These are phyloP conservation scores for Yamadazyma songkhlaensis DNA, from an alignment of 1,139 yeast genomes.

Conservation along the genomic window DNA sequence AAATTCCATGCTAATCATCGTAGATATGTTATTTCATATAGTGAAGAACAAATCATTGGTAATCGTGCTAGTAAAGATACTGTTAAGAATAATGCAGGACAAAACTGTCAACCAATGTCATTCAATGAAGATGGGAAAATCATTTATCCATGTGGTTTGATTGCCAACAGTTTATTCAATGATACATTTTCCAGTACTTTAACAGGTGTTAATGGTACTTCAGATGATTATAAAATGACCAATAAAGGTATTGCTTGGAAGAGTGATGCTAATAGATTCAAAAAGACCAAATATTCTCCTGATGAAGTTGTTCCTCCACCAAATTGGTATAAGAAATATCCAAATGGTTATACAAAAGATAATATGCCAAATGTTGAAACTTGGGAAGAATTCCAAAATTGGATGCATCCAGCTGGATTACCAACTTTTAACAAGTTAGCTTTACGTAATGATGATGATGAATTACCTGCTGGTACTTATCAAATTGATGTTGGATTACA, in stretches of 20 bases:
- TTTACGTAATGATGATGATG: conserved; percentile 69
- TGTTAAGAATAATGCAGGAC: conserved; percentile 71
- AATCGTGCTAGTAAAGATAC: conserved; percentile 51
- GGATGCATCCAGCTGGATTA: conserved; percentile 96
- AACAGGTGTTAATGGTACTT: conserved; percentile 34
- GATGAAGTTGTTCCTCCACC: conserved; percentile 76
- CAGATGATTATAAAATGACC: conserved; percentile 47
- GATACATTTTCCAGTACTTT: conserved; percentile 56
- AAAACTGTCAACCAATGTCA: conserved; percentile 84
- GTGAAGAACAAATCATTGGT: conserved; percentile 89
- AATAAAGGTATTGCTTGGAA: conserved; percentile 66
- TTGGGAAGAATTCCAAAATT: conserved; percentile 80
- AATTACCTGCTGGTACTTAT: conserved; percentile 65
- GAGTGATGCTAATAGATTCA: conserved; percentile 55
- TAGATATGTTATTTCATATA: conserved; percentile 84
- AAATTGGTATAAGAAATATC: conserved; percentile 64
- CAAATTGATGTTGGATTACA: conserved; percentile 73
- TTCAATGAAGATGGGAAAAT: conserved; percentile 50
- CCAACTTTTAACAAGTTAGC: conserved; percentile 83
- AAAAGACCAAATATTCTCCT: conserved; percentile 54
- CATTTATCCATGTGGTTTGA: conserved; percentile 75
- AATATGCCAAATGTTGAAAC: conserved; percentile 60
- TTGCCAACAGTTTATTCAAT: conserved; percentile 74
- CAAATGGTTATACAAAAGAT: conserved; percentile 65
- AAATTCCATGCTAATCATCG: conserved; percentile 92